Evolutionary conservation across 805 yeast genomes (phyloP).

Genomic region (Zygotorulaspora florentina): DNA sequence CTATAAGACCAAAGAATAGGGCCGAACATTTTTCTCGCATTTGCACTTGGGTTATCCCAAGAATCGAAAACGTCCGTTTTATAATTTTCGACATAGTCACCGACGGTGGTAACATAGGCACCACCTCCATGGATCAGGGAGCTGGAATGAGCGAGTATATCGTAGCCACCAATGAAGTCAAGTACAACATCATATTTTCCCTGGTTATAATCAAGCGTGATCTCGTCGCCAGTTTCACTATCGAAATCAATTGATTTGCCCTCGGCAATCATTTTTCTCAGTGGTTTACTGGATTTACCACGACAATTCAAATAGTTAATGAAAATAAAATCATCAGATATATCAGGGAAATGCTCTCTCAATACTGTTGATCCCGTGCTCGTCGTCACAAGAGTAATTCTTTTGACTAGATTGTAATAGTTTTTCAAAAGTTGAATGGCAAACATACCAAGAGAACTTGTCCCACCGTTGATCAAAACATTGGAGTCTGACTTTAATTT

Average conservation of each 20-base stretch:
- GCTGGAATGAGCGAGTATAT: conserved; percentile 43
- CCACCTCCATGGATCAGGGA: conserved; percentile 47
- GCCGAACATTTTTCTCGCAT: conserved; percentile 37
- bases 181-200: conserved; percentile 60
- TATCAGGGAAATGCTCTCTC: conserved; percentile 37
- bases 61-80: conserved; percentile 34
- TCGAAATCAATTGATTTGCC: conserved; percentile 36
- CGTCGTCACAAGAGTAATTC: conserved; percentile 57
- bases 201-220: conserved; percentile 29
- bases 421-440: conserved; percentile 56
- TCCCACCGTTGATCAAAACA: conserved; percentile 70
- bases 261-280: conserved; percentile 31
- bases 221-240: conserved; percentile 24
- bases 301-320: conserved; percentile 33
- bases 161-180: conserved; percentile 68
- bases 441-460: conserved; percentile 67
- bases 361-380: conserved; percentile 46
- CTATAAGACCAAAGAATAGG: conserved; percentile 36
- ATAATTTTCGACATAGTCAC: conserved; percentile 50
- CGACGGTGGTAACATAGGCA: conserved; percentile 56
- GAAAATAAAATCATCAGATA: conserved; percentile 39
- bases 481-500: conserved; percentile 40
- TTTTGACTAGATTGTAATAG: conserved; percentile 43
- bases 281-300: conserved; percentile 32
- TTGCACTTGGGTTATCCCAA: conserved; percentile 36